Base-by-base conservation (phyloP, 2,329 filamentous ascomycete species). In the Apiospora kogelbergensis region DNA sequence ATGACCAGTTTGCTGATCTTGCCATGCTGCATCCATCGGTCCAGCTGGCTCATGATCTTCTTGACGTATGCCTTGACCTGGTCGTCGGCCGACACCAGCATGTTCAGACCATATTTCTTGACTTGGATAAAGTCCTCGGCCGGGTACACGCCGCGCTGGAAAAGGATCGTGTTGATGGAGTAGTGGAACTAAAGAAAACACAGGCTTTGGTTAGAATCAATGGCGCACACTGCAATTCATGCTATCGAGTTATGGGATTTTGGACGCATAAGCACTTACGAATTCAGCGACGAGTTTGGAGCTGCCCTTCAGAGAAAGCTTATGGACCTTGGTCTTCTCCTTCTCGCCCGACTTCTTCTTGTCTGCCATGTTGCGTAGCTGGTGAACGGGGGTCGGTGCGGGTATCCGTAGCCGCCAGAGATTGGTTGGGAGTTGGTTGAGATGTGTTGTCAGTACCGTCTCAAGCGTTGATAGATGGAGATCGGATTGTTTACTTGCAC, bases 51-150 rank as follows among this genome's bases (percentile, higher is more conserved):
- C 95, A 98, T 99, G 84, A 99, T 98, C 83, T 97, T 97, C 82
- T 97, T 98, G 85, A 99, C 97, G 83, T 99, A 99, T 41, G 95
- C 94, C 82, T 97, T 97, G 79, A 99, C 96, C 83, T 99, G 95
- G 84, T 98, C 96, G 80, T 99, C 96, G 72, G 94, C 90, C 41
- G 95, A 97, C 66, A 98, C 95, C 76, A 97, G 92, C 94, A 98
- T 97, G 77, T 97, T 98, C 76, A 99, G 89, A 76, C 96, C 96
- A 91, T 99, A 99, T 84, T 99, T 99, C 84, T 99, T 99, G 77
- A 99, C 95, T 48, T 94, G 92, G 74, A 93, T 93, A 79, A 99
- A 99, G 84, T 99, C 96, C 78, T 99, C 96, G 67, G 96, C 94
- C 33, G 96, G 96, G 81, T 99, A 92, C 73, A 92, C 90, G 70